A percentile compares a stretch with the other conserved stretches of the same genome.
These are phyloP conservation scores for Poa pratensis DNA, from an alignment of 176 grass and related monocot genomes.

Conservation along the genomic window DNA sequence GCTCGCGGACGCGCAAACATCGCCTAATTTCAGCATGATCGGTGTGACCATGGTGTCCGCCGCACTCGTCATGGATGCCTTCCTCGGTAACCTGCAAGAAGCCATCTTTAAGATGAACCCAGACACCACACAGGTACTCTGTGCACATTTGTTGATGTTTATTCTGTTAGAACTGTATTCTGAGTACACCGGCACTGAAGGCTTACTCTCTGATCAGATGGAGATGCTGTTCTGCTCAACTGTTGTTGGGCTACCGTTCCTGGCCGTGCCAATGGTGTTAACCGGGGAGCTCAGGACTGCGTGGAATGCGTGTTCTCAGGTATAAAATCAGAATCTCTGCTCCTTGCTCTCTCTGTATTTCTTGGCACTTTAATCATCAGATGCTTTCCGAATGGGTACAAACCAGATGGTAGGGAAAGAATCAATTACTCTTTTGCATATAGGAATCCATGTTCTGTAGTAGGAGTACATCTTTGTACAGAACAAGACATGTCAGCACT, in stretches of 20 bases:
- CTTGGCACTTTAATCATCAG: not conserved
- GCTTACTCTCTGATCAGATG: slow-evolving; percentile 54
- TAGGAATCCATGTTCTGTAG: slow-evolving; percentile 1
- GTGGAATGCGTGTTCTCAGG: slow-evolving; percentile 84
- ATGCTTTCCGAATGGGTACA: slow-evolving; percentile 27
- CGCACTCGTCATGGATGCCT: slow-evolving; percentile 88
- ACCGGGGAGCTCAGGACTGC: slow-evolving; percentile 84
- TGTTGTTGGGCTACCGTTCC: slow-evolving; percentile 81
- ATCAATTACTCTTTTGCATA: slow-evolving; percentile 22
- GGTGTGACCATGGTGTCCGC: slow-evolving; percentile 85
- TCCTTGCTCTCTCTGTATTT: not conserved
- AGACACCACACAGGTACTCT: slow-evolving; percentile 73
- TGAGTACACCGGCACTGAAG: not conserved
- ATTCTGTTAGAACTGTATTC: not conserved
- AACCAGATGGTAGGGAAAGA: slow-evolving; percentile 36
- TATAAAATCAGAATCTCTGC: slow-evolving; percentile 10
- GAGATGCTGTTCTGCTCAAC: slow-evolving; percentile 98
- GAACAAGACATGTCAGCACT: slow-evolving; percentile 26
- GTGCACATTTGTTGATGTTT: not conserved
- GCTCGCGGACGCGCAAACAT: slow-evolving; percentile 82
- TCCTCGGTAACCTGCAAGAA: slow-evolving; percentile 89
- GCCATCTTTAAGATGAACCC: slow-evolving; percentile 93
- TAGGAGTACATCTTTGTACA: not conserved
- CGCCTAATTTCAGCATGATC: slow-evolving; percentile 79
- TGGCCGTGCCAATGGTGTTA: slow-evolving; percentile 75